Conservation (phyloP, 2,329 filamentous ascomycete species). For the Talaromyces sp. region DNA sequence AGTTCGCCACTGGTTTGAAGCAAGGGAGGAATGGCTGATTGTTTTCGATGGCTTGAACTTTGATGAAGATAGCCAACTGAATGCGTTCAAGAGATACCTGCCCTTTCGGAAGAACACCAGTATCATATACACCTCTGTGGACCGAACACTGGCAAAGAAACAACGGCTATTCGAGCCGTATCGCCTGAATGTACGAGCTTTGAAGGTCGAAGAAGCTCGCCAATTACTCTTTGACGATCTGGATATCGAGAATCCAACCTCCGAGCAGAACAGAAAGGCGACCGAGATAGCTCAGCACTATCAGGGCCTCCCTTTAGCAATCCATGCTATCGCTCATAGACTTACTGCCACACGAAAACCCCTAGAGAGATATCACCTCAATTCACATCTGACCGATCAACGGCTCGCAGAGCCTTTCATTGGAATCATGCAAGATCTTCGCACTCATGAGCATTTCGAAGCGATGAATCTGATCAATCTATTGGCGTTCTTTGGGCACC, state of each 20-base stretch:
- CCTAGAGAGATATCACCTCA: constrained; percentile 56
- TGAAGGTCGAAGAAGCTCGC: constrained; percentile 57
- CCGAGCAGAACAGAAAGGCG: constrained; percentile 55
- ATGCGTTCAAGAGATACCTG: constrained; percentile 56
- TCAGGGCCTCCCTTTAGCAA: constrained; percentile 63
- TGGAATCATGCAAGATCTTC: constrained; percentile 47
- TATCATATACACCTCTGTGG: constrained; percentile 66
- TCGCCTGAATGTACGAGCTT: constrained; percentile 54
- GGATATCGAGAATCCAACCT: constrained; percentile 54
- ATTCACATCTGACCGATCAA: constrained; percentile 54
- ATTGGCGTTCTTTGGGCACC: constrained; percentile 62
- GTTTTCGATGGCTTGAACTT: constrained; percentile 66
- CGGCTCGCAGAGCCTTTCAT: constrained; percentile 51
- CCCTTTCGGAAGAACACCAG: constrained; percentile 60
- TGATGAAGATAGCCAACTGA: constrained; percentile 51
- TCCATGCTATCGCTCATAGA: constrained; percentile 62
- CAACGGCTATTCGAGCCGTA: constrained; percentile 58
- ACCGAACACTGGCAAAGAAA: constrained; percentile 54
- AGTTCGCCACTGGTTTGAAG: constrained; percentile 61
- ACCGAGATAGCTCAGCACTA: constrained; percentile 61
- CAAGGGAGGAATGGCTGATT: constrained; percentile 61
- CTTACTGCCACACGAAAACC: constrained; percentile 60
- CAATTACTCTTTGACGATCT: constrained; percentile 61
- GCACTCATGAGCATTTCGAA: constrained; percentile 42
- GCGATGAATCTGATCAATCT: constrained; percentile 63